Base-by-base conservation (phyloP, 2,329 filamentous ascomycete genomes). In the Colletotrichum lini region DNA sequence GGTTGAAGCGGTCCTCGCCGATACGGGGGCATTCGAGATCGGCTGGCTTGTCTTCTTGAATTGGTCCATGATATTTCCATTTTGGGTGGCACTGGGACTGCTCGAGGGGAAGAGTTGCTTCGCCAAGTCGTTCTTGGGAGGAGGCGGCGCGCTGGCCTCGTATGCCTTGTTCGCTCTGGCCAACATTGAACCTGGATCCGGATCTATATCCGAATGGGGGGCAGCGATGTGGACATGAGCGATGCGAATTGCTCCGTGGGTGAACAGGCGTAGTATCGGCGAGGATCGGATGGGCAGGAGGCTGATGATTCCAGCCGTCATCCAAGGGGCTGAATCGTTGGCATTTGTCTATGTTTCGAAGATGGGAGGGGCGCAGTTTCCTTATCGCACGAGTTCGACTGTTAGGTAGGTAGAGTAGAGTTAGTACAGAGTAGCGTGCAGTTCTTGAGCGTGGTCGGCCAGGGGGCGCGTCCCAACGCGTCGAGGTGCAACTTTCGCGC, bases 21-120 rank as follows among this genome's bases (percentile, higher is more conserved):
- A 85, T 75, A 77, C 79, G 77, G 78, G 76, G 79, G 73, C 79
- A 72, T 75, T 75, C 49, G 79, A 75, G 72, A 79, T 75, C 42
- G 79, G 77, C 61, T 81, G 80, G 49, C 79, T 80, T 42, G 83
- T 79, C 23, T 79, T 78, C 74, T 84, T 86, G 74, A 88, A 81
- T 65, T 86, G 85, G 57, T 88, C 84, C 66, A 85, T 79, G 74
- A 91, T 87, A 70, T 86, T 86, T 49, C 80, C 80, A 78, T 84
- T 82, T 7, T 78, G 80, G 18, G 79, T 76, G 35, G 82, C 77
- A 53, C 78, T 80, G 15, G 87, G 86, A 74, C 85, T 90, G 79
- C 87, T 90, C 1, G 89, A 90, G 4, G 88, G 85, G 73, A 91
- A 89, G 18, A 88, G 80, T 68, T 88, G 84, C 78, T 90, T 89